Evolutionary conservation across 2,329 filamentous ascomycete genomes (phyloP), one percentile per base, ranked within the genome.

Genomic region (Graphilbum fragrans): DNA sequence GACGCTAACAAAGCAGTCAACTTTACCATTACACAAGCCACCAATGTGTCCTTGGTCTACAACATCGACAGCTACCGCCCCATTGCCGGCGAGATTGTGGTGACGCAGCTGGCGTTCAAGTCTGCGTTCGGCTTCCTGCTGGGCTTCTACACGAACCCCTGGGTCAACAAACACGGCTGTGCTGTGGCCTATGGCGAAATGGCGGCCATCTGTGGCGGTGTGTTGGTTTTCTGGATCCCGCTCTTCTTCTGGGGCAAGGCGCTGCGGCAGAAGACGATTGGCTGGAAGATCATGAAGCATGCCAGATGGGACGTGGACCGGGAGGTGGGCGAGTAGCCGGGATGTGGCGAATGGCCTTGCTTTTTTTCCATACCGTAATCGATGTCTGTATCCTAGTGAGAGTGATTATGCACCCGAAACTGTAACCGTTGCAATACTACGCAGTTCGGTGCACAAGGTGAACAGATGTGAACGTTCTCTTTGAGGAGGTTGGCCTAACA

Each of bases 131-230:
- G 71, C 5, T 77, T 77, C 51, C 56, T 77, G 1, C 59, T 77
- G 2, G 72, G 67, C 0, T 77, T 77, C 51, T 77, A 77, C 51
- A 76, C 70, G 2, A 77, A 77, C 49, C 64, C 69, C 0, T 77
- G 73, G 73, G 64, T 77, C 31, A 55, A 59, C 7, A 23, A 60
- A 42, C 55, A 55, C 1, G 74, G 73, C 1, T 77, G 77, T 49
- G 46, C 58, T 12, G 57, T 62, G 29, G 65, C 72, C 3, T 77
- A 66, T 46, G 70, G 72, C 4, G 60, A 64, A n/a, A 76, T 77
- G 72, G 72, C 71, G 8, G 71, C 63, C 11, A 74, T 77, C 36
- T 58, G 65, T 10, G 65, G 60, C 12, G 58, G 49, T 14, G 55
- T 74, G 4, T 51, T 75, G 14, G 29, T 72, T 7, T 46, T 66